Base-by-base conservation (phyloP, 352 stramenopile species). In the Phytophthora litchii region DNA sequence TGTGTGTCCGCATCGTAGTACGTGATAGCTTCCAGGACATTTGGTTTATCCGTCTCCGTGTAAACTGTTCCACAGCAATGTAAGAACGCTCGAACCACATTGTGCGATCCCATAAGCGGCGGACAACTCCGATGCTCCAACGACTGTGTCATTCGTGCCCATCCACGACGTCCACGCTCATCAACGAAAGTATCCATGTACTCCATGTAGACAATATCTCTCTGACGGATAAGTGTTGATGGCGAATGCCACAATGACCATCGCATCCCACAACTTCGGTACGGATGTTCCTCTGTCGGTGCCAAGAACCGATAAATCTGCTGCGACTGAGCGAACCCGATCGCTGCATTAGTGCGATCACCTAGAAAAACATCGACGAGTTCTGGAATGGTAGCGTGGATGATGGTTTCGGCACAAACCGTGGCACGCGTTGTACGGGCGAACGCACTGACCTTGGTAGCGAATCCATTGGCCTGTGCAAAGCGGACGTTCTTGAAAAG, bases 201-300 rank as follows among this genome's bases (percentile, higher is more conserved):
- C 60, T 89, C 79, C 40, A 89, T 60, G 65, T 86, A 89, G 36
- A 83, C 55, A 7, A 87, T 74, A 35, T 89, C 79, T 19, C 77
- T 70, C 51, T 82, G 74, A 9, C 79, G 74, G 16, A 81, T 74
- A 60, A 89, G 70, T 61, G 78, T 80, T 13, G 77, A 80, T 2
- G 79, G 75, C 35, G 73, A 78, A 54, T 87, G 64, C 76, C 77
- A 87, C 35, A 89, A 73, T 54, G 79, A 87, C 79, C 77, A 89
- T 29, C 75, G 77, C 63, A 89, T 45, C 1, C 72, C 74, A 19
- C 74, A 83, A 2, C 77, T 78, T n/a, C 73, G 77, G 48, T 70
- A 80, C 44, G 79, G 74, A 35, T 86, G 73, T 19, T 77, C 74
- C 2, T 45, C 48, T 19, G 72, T 75, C 6, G 77, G 70, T 49